phyloP scores from a whole-genome alignment of 169 alveolate genomes.

The Ichthyophthirius multifiliis region DNA sequence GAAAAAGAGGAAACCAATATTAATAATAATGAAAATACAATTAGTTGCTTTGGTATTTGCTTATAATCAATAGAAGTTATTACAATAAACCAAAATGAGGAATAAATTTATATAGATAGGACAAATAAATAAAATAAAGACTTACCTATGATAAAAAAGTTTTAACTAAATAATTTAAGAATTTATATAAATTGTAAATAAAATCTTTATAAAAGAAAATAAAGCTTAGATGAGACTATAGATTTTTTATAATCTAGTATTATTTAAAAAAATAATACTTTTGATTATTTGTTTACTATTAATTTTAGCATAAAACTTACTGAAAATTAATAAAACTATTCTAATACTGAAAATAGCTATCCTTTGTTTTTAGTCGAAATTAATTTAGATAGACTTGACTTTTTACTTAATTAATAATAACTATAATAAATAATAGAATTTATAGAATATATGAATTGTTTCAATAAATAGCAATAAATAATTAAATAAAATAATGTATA shows the following conservation, averaged over 20 bases:
- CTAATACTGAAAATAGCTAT: background rate
- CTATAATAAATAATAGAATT: background rate
- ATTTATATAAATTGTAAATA: conserved; percentile 24
- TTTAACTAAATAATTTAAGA: conserved; percentile 22
- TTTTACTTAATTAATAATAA: background rate
- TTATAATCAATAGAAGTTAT: background rate
- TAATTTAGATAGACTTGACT: background rate
- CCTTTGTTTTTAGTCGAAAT: background rate
- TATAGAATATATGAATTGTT: background rate
- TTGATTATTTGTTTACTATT: background rate
- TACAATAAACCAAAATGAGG: conserved; percentile 22
- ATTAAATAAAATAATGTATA: background rate
- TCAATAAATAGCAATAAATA: background rate
- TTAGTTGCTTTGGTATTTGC: conserved; percentile 9
- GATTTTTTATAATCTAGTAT: background rate
- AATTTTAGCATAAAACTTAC: background rate
- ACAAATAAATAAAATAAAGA: conserved; percentile 22
- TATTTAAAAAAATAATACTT: background rate
- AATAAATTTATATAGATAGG: conserved; percentile 20
- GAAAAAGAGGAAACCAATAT: no score
- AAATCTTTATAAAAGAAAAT: background rate
- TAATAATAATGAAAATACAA: background rate
- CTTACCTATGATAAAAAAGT: conserved; percentile 23
- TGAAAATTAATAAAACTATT: no score
- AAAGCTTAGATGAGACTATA: background rate